Percentiles rank a stretch among this genome's conserved stretches.
phyloP scores from a whole-genome alignment of 106 monocot genomes.

The Vanilla planifolia region DNA sequence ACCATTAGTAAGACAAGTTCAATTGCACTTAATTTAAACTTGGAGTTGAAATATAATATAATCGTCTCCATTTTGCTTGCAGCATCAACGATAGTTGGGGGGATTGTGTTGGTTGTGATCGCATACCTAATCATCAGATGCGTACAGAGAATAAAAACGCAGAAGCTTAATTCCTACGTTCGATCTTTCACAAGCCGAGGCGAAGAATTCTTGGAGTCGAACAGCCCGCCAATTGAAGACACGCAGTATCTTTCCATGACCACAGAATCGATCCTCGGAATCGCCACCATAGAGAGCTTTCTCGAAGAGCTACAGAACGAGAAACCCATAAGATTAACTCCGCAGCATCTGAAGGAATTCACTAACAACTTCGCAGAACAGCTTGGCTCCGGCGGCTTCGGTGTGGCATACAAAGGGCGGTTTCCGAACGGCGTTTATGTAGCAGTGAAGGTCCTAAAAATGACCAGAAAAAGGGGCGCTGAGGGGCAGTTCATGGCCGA shows the following conservation, averaged over 20 bases:
- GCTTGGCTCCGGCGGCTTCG: conserved; percentile 17
- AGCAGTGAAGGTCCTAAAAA: conserved; percentile 12
- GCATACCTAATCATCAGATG: neutral
- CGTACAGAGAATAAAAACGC: neutral
- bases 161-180: neutral
- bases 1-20: neutral
- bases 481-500: conserved; percentile 22
- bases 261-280: neutral
- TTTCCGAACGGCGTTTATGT: conserved; percentile 9
- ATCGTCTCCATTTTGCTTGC: neutral
- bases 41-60: neutral
- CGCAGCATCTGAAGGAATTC: conserved; percentile 6
- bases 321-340: conserved; percentile 15
- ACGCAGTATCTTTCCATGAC: neutral
- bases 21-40: no score
- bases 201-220: neutral
- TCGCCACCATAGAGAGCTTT: conserved; percentile 10
- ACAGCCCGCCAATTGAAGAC: neutral
- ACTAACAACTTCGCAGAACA: conserved; percentile 7
- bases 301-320: conserved; percentile 2
- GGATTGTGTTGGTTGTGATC: neutral
- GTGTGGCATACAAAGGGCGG: conserved; percentile 13
- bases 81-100: conserved; percentile 1
- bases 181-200: neutral
- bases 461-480: neutral